Evolutionary conservation across 2,329 filamentous ascomycete species (phyloP).

Genomic region (Colletotrichum lentis): DNA sequence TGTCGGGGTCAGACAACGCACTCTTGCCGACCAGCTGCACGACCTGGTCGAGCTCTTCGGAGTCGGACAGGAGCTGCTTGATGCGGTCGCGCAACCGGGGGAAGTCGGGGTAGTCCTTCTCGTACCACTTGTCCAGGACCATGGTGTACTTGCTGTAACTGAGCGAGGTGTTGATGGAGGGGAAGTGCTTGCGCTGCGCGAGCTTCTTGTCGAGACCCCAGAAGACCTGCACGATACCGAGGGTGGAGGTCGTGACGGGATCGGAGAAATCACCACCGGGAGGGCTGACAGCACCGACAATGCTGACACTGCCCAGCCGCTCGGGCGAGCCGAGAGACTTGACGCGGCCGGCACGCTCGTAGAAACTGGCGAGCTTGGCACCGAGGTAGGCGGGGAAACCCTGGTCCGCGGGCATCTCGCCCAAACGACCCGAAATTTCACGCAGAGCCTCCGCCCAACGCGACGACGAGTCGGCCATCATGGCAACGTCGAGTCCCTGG

Average conservation of each 20-base stretch:
- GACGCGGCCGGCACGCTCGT: conserved; percentile 94
- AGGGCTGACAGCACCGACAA: conserved; percentile 95
- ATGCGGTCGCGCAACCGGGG: conserved; percentile 91
- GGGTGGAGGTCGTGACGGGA: conserved; percentile 90
- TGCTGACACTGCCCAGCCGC: conserved; percentile 90
- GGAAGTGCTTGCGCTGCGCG: conserved; percentile 98
- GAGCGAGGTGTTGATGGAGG: conserved; percentile 92
- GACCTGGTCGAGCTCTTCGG: conserved; percentile 97
- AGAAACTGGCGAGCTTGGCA: conserved; percentile 98
- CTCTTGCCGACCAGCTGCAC: conserved; percentile 98
- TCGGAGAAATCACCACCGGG: conserved; percentile 99
- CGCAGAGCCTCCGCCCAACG: conserved; percentile 98
- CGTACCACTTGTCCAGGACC: conserved; percentile 90
- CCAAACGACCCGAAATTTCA: conserved; percentile 97
- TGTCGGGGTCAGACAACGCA: conserved; percentile 93
- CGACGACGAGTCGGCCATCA: conserved; percentile 99
- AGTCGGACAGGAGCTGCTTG: conserved; percentile 91
- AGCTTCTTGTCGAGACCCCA: conserved; percentile 99
- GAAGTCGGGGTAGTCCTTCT: conserved; percentile 93
- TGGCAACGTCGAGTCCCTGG: conserved; percentile 95
- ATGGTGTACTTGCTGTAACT: conserved; percentile 97
- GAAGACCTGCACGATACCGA: conserved; percentile 98
- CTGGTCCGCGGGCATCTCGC: conserved; percentile 99
- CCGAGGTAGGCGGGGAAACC: conserved; percentile 98
- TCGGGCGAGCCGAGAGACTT: conserved; percentile 87